phyloP scores from a whole-genome alignment of 2,329 filamentous ascomycete genomes.

The Colletotrichum lindemuthianum region DNA sequence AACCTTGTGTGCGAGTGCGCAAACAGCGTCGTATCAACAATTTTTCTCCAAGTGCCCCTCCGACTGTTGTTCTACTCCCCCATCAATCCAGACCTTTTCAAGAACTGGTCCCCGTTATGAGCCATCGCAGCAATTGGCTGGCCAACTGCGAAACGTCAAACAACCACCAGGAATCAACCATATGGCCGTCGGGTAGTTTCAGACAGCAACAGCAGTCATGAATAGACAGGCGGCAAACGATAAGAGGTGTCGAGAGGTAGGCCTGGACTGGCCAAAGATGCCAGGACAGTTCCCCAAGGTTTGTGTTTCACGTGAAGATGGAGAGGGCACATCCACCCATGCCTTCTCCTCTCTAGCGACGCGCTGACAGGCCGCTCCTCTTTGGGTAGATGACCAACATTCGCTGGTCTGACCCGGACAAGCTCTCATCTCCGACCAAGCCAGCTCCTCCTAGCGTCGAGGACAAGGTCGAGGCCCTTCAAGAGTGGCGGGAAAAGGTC shows the following conservation, averaged over 20 bases:
- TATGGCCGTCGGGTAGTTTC: not conserved
- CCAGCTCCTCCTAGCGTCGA: not conserved
- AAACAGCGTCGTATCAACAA: too few relatives aligned
- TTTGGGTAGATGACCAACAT: not conserved
- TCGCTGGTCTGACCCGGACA: not conserved
- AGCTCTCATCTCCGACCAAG: not conserved
- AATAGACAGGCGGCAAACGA: not conserved
- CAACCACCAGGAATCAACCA: too few relatives aligned
- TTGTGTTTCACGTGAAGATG: not conserved
- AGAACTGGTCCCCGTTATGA: too few relatives aligned
- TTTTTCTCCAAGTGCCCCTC: too few relatives aligned
- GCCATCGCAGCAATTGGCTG: too few relatives aligned
- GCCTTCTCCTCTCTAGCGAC: not conserved
- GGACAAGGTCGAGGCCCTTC: slow-evolving; percentile 3
- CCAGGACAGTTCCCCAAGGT: slow-evolving; percentile 4
- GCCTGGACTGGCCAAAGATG: slow-evolving; percentile 4
- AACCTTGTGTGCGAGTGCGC: too few relatives aligned
- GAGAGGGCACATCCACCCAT: not conserved
- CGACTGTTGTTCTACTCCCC: too few relatives aligned
- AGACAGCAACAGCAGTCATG: not conserved
- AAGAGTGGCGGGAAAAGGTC: slow-evolving; percentile 8
- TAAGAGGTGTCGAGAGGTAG: not conserved
- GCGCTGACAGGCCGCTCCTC: not conserved
- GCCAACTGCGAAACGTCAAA: too few relatives aligned
- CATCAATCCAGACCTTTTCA: too few relatives aligned